Evolutionary conservation across 2,329 filamentous ascomycete species (phyloP).

Genomic region (Paraconiothyrium brasiliense): DNA sequence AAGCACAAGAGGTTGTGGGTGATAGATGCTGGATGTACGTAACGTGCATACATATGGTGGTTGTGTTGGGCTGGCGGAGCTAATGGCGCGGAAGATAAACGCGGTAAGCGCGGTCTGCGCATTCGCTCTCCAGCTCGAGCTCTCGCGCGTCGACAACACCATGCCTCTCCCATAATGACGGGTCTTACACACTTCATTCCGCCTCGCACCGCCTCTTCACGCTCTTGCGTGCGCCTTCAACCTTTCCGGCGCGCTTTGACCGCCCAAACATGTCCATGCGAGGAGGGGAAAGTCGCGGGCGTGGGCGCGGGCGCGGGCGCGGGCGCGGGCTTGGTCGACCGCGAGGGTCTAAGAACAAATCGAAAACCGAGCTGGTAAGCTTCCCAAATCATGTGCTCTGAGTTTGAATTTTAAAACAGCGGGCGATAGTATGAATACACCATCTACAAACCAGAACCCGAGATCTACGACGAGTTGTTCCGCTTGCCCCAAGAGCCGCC

Average conservation of each 20-base stretch:
- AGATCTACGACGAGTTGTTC: constrained; percentile 42
- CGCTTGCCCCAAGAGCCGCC: constrained; percentile 39
- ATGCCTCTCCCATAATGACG: constrained; percentile 19
- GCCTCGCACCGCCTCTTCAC: background rate
- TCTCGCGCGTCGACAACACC: constrained; percentile 1
- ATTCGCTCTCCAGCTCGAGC: background rate
- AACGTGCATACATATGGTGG: background rate
- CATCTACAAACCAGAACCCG: constrained; percentile 36
- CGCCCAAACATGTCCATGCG: constrained; percentile 34
- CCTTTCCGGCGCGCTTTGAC: background rate
- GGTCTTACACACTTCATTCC: background rate
- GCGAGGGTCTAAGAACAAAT: constrained; percentile 27
- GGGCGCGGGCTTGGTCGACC: constrained; percentile 26
- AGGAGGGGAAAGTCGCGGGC: constrained; percentile 26
- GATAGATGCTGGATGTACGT: background rate
- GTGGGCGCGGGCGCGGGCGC: constrained; percentile 6
- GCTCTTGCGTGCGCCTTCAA: background rate
- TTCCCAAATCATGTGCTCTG: background rate
- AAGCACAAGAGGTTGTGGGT: background rate
- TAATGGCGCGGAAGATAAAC: constrained; percentile 3
- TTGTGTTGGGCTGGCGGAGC: background rate
- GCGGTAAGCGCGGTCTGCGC: background rate
- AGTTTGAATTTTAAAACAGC: constrained; percentile 6
- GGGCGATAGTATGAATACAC: constrained; percentile 41
- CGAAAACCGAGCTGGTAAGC: constrained; percentile 24